A percentile compares a stretch with the other conserved stretches of the same genome.
Conservation (phyloP, 352 stramenopile species). For the Phytophthora citrophthora region DNA sequence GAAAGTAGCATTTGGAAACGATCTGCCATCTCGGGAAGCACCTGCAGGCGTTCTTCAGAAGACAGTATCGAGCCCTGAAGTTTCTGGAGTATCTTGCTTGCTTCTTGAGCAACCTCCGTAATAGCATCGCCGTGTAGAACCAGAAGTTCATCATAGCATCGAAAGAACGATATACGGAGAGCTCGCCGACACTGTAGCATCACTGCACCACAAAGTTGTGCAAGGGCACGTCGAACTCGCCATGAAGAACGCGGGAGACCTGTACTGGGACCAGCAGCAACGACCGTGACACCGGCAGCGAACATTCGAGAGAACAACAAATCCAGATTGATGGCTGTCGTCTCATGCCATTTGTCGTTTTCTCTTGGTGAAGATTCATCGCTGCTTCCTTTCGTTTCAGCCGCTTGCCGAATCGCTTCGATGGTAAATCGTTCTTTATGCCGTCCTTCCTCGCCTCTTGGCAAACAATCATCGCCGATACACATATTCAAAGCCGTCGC, state of each 20-base stretch:
- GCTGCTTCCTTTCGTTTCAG: slow-evolving; percentile 10
- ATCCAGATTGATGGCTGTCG: slow-evolving; percentile 69
- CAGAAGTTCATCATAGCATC: slow-evolving; percentile 81
- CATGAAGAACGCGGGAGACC: slow-evolving; percentile 56
- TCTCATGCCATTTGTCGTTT: slow-evolving; percentile 57
- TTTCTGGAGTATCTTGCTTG: slow-evolving; percentile 33
- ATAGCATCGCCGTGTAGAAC: slow-evolving; percentile 69
- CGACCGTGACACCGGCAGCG: slow-evolving; percentile 28
- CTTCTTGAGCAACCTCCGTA: slow-evolving; percentile 29
- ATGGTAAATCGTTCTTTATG: slow-evolving; percentile 30
- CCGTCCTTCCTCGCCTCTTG: slow-evolving; percentile 1
- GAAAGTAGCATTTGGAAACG: slow-evolving; percentile 79
- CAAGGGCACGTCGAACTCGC: slow-evolving; percentile 64
- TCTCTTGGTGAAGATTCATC: slow-evolving; percentile 2
- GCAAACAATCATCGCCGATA: slow-evolving; percentile 33
- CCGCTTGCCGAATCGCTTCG: slow-evolving; percentile 38
- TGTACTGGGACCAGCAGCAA: slow-evolving; percentile 30
- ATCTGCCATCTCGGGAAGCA: slow-evolving; percentile 66
- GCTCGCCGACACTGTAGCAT: slow-evolving; percentile 56
- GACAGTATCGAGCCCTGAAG: slow-evolving; percentile 41
- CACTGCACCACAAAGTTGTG: slow-evolving; percentile 65
- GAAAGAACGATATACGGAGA: slow-evolving; percentile 70
- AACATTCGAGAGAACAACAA: slow-evolving; percentile 70
- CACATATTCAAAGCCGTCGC: slow-evolving; percentile 40
- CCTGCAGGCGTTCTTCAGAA: slow-evolving; percentile 55